Base-by-base conservation (phyloP, 768 basidiomycete species). In the Vararia minispora region DNA sequence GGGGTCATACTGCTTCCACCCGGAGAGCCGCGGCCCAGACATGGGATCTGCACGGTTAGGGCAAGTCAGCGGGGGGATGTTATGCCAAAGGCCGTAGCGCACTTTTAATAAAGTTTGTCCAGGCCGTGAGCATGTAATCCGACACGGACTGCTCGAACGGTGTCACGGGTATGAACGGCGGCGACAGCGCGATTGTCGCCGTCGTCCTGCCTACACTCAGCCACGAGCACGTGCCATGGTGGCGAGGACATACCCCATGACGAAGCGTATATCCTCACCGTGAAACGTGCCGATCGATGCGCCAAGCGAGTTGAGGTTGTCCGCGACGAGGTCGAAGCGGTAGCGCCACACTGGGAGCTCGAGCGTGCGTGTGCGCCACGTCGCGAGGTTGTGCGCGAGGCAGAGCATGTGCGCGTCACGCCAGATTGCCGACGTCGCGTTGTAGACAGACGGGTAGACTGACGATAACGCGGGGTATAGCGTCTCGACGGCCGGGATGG, bases 71-170 rank as follows among this genome's bases (percentile, higher is more conserved):
- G 20, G 3, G 14, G n/a, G 2, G 25, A 13, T 25, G 9, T 2
- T 35, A 45, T 1, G 9, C 8, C 29, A 14, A 24, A 13, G 11
- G 5, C 12, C n/a, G n/a, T n/a, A n/a, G 23, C 44, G 14, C 29
- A 50, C 52, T 45, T 29, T 54, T 54, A 42, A 54, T 49, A 40
- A 54, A 54, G 45, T 52, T 54, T 13, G 53, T 52, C 53, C 53
- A 54, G 3, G 53, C 53, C 14, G 45, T 47, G 3, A 52, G 51
- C 53, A 54, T 52, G 33, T 51, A 45, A 36, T 52, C 39, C 14
- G 53, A 54, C 13, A 54, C 48, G 17, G 39, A 40, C 18, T 44
- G 43, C 35, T 54, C 50, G 17, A 43, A 36, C 13, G 51, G 51
- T 12, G 52, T 51, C 6, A 46, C 53, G 26, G 52, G 50, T 10